A percentile compares a stretch with the other conserved stretches of the same genome.
Evolutionary conservation across 805 yeast genomes (phyloP).

Genomic region (Kodamaea leandrae): DNA sequence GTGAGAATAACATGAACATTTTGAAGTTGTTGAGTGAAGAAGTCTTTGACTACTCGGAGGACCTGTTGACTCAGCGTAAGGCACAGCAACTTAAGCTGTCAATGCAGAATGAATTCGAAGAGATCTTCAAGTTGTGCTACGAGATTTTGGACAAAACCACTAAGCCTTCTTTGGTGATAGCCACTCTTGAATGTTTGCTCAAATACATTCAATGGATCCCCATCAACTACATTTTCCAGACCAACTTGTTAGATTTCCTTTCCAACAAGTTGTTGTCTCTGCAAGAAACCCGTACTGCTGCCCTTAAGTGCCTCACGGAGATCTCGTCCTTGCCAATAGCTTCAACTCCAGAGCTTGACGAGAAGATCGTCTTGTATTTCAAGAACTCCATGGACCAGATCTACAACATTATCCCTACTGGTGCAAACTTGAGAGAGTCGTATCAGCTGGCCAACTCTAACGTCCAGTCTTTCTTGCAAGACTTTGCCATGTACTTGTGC

Average conservation of each 20-base stretch:
- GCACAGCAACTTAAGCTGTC: conserved; percentile 77
- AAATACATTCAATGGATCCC: conserved; percentile 96
- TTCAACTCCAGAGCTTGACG: conserved; percentile 49
- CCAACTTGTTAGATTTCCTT: conserved; percentile 70
- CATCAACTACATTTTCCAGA: conserved; percentile 81
- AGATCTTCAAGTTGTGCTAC: conserved; percentile 87
- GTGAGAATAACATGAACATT: conserved; percentile 96
- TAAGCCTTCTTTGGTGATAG: conserved; percentile 77
- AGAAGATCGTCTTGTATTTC: conserved; percentile 67
- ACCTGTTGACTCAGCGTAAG: conserved; percentile 95
- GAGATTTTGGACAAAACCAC: conserved; percentile 88
- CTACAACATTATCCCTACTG: conserved; percentile 64
- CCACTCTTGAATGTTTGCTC: conserved; percentile 79
- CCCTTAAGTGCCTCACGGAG: conserved; percentile 92
- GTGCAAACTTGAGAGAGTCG: conserved; percentile 65
- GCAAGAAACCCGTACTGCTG: conserved; percentile 73
- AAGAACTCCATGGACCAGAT: conserved; percentile 71
- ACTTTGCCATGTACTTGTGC: conserved; percentile 87
- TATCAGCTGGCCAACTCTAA: conserved; percentile 73
- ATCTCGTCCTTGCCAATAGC: conserved; percentile 71
- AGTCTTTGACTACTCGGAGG: conserved; percentile 92
- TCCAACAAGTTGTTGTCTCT: conserved; percentile 66
- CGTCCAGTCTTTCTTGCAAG: conserved; percentile 93
- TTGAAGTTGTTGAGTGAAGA: conserved; percentile 88
- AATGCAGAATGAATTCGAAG: conserved; percentile 87